These are phyloP conservation scores for Candida michaelii DNA, from an alignment of 805 yeast genomes.

Conservation along the genomic window DNA sequence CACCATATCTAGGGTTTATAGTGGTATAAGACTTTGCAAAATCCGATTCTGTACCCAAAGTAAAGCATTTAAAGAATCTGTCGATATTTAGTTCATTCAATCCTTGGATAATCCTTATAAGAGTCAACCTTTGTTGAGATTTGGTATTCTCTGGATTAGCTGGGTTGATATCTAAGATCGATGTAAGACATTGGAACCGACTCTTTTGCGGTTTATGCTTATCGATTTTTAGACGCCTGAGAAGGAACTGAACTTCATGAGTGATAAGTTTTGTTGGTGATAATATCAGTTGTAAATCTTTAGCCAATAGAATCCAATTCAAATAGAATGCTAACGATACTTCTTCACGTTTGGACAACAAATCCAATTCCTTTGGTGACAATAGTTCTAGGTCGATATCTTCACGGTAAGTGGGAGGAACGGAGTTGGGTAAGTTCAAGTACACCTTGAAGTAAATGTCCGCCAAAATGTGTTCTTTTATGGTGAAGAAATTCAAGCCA, in stretches of 20 bases:
- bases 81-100: constrained; percentile 1
- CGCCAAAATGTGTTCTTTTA: not conserved
- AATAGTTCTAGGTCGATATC: not conserved
- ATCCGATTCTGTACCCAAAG: not conserved
- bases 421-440: constrained; percentile 23
- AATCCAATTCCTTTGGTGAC: not conserved
- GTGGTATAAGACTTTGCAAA: constrained; percentile 3
- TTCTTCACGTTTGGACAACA: constrained; percentile 26
- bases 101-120: constrained; percentile 2
- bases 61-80: not conserved
- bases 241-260: not conserved
- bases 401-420: not conserved
- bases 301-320: constrained; percentile 22
- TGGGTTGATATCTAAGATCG: not conserved
- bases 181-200: not conserved
- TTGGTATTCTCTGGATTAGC: too few relatives aligned
- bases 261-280: not conserved
- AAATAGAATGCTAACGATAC: constrained; percentile 28
- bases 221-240: not conserved
- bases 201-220: not conserved
- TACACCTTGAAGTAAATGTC: constrained; percentile 24
- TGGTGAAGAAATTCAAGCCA: constrained; percentile 24
- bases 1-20: not conserved
- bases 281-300: constrained; percentile 18
- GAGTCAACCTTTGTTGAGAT: too few relatives aligned